phyloP scores from a whole-genome alignment of 2,329 filamentous ascomycete genomes.

The Hypocreales sp. region DNA sequence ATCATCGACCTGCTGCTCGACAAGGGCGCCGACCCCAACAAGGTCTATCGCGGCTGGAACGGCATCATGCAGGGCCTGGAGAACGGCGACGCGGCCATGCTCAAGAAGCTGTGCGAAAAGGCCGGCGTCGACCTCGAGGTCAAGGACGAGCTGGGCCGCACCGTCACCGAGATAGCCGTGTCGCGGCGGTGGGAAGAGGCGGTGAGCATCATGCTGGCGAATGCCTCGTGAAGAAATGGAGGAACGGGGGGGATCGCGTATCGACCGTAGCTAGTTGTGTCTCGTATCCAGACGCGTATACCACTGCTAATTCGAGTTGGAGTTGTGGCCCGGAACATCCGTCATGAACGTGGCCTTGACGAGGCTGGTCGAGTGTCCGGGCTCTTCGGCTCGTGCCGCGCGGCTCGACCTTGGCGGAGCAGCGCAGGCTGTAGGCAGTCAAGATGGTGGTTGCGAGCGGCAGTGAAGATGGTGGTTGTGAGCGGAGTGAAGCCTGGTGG shows the following conservation, averaged over 20 bases:
- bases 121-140: conserved; percentile 34
- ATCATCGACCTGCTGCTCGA: conserved; percentile 48
- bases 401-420: too few species aligned
- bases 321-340: too few species aligned
- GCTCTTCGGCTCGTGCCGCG: too few species aligned
- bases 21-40: conserved; percentile 51
- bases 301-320: too few species aligned
- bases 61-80: conserved; percentile 50
- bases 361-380: too few species aligned
- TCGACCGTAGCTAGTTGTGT: too few species aligned
- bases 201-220: conserved; percentile 30
- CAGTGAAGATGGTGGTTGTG: too few species aligned
- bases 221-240: conserved; percentile 1
- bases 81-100: conserved; percentile 40
- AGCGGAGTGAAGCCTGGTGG: too few species aligned
- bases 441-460: too few species aligned
- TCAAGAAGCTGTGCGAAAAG: conserved; percentile 34
- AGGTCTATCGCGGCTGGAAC: conserved; percentile 51
- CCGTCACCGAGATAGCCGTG: conserved; percentile 40
- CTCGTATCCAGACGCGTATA: neutral
- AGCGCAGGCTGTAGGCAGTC: too few species aligned
- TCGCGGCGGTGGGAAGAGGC: conserved; percentile 44
- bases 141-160: conserved; percentile 36
- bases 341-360: too few species aligned
- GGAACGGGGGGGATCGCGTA: too few species aligned